Conservation (phyloP, 805 yeast genomes). For the Ogataea pilisensis region DNA sequence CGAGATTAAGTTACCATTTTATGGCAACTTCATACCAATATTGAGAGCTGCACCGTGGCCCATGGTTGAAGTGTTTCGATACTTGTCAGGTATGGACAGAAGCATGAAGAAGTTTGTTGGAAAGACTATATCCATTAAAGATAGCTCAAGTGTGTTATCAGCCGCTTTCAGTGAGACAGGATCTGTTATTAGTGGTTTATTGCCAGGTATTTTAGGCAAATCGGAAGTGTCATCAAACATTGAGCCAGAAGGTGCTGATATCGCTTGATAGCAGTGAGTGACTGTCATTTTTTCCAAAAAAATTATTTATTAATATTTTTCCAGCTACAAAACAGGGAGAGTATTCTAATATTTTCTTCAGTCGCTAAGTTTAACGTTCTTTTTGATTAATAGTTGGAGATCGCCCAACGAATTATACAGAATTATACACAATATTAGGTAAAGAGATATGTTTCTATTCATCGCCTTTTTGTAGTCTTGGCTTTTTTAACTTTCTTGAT, state of each 20-base stretch:
- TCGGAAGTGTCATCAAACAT: not conserved
- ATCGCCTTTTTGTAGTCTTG: conserved; percentile 19
- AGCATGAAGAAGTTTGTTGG: conserved; percentile 33
- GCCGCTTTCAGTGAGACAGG: conserved; percentile 19
- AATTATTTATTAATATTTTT: too few relatives aligned
- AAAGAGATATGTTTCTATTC: conserved; percentile 2
- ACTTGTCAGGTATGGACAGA: conserved; percentile 64
- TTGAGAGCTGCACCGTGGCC: conserved; percentile 74
- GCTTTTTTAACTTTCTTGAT: conserved; percentile 25
- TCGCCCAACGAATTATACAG: too few relatives aligned
- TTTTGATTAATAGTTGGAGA: too few relatives aligned
- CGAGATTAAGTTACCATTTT: conserved; percentile 69
- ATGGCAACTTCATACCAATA: conserved; percentile 70
- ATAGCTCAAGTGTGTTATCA: conserved; percentile 14
- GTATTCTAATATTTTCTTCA: too few relatives aligned
- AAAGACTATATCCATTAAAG: conserved; percentile 15
- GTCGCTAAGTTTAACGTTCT: too few relatives aligned
- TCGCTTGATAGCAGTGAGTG: not conserved
- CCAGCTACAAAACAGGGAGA: too few relatives aligned
- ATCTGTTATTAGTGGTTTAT: conserved; percentile 16
- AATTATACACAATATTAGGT: too few relatives aligned
- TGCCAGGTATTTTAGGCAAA: conserved; percentile 9
- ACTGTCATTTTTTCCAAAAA: too few relatives aligned
- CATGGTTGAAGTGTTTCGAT: conserved; percentile 49
- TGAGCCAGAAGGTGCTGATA: conserved; percentile 1